Base-by-base conservation (phyloP, 78 protist genomes). In the Creolimax fragrantissima region DNA sequence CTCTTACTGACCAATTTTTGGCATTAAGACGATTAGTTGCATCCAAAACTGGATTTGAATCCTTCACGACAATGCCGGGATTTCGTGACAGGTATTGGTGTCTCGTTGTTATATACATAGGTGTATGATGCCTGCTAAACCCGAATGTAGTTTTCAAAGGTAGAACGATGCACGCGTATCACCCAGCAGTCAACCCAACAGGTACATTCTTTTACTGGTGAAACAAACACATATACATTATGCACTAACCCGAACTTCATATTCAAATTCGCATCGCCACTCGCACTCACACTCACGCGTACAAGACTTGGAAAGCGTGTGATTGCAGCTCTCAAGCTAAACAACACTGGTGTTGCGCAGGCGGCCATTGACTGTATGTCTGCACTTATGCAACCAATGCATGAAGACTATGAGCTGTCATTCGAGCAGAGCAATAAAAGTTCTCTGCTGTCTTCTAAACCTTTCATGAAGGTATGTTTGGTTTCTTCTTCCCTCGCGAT, bases 351-450 rank as follows among this genome's bases (percentile, higher is more conserved):
- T n/a, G 96, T 67, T 11, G 41, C 83, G 43, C 90, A 93, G 36
- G 93, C 94, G 0, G 96, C 94, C 90, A 67, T 94, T 17, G 96
- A 94, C 92, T 41, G 58, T 36, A 66, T 94, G 42, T 2, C 41
- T 5, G 90, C 96, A 4, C 89, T 94, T 39, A 92, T 94, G 94
- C 89, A 83, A 41, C 96, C 96, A 37, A 92, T 92, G 93, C 96
- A 94, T 90, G 94, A 94, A 81, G 39, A 88, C 74, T 94, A 94
- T 58, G 94, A 94, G 42, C 67, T 86, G 2, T 45, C 41, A 35
- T 88, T 81, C n/a, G 94, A 93, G 91, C 92, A 91, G 90, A 2
- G 5, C 81, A 94, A 94, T 92, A 90, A 93, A 81, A 2, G 3
- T 3, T 2, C 90, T 32, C 83, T 94, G 41, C 83, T 94, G 43